phyloP scores from a whole-genome alignment of 2,329 filamentous ascomycete genomes.

The Phialocephala subalpina region DNA sequence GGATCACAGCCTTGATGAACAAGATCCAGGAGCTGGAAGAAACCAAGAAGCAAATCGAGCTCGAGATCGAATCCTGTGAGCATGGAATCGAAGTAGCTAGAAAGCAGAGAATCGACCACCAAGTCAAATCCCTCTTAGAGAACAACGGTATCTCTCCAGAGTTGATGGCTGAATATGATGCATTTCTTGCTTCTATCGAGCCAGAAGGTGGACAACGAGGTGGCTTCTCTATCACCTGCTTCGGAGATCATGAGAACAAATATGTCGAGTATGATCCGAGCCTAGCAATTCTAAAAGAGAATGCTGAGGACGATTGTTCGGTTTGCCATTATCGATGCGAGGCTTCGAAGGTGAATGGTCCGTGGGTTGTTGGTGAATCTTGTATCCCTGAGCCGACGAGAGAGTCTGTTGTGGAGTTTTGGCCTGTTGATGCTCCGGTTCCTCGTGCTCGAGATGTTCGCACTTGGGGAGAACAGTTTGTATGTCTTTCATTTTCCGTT shows the following conservation, averaged over 20 bases:
- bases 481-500: background rate
- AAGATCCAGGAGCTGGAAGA: slow-evolving; percentile 10
- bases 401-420: slow-evolving; percentile 1
- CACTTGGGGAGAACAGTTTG: slow-evolving; percentile 8
- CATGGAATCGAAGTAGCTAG: background rate
- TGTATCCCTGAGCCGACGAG: background rate
- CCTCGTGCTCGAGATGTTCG: background rate
- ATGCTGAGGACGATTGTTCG: background rate
- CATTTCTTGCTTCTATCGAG: background rate
- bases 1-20: background rate
- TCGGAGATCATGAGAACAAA: background rate
- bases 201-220: background rate
- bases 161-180: background rate
- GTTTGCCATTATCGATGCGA: slow-evolving; percentile 4
- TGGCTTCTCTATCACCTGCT: slow-evolving; percentile 4
- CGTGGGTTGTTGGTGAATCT: background rate
- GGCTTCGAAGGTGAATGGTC: background rate
- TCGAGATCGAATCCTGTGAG: background rate
- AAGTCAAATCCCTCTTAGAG: background rate
- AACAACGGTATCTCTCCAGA: background rate
- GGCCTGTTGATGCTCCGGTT: background rate
- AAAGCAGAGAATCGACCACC: background rate
- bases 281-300: background rate
- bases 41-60: background rate
- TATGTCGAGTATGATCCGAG: slow-evolving; percentile 5